Evolutionary conservation across 2,329 filamentous ascomycete species (phyloP).

Genomic region (Apiospora rasikravindrae): DNA sequence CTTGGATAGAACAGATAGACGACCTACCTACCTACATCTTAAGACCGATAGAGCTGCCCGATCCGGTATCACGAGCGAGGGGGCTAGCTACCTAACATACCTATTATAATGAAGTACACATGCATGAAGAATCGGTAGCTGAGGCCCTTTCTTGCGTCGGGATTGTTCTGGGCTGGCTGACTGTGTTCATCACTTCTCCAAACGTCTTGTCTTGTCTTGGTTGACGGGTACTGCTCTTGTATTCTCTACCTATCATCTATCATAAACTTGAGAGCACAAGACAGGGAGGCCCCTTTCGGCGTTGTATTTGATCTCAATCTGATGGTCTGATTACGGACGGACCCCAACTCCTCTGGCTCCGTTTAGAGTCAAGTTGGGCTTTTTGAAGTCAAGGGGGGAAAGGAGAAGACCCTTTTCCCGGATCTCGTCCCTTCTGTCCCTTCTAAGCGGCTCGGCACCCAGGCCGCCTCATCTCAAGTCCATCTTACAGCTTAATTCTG

Average conservation of each 20-base stretch:
- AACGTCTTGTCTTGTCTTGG: not conserved
- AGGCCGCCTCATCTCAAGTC: conserved; percentile 4
- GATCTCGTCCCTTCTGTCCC: conserved; percentile 19
- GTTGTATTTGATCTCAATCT: not conserved
- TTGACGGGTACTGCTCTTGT: not conserved
- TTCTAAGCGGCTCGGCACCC: conserved; percentile 19
- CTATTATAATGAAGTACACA: not conserved
- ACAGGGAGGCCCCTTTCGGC: not conserved
- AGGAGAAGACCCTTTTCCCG: conserved; percentile 10
- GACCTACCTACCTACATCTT: not conserved
- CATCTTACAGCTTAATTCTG: conserved; percentile 11
- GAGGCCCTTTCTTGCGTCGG: not conserved
- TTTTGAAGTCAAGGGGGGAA: not conserved
- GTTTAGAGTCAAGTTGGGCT: not conserved
- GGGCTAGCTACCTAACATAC: not conserved
- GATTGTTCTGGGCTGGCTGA: conserved; percentile 15
- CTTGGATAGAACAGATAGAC: no score
- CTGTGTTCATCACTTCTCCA: not conserved
- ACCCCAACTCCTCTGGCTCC: not conserved
- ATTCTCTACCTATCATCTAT: conserved; percentile 1
- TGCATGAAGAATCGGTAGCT: not conserved
- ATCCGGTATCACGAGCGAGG: conserved; percentile 13
- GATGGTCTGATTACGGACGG: conserved; percentile 1
- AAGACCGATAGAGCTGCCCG: conserved; percentile 6
- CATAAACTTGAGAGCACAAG: not conserved